Percentiles rank a stretch among this genome's conserved stretches.
Conservation (phyloP, 2,329 filamentous ascomycete species). For the Monosporascus cannonballus region DNA sequence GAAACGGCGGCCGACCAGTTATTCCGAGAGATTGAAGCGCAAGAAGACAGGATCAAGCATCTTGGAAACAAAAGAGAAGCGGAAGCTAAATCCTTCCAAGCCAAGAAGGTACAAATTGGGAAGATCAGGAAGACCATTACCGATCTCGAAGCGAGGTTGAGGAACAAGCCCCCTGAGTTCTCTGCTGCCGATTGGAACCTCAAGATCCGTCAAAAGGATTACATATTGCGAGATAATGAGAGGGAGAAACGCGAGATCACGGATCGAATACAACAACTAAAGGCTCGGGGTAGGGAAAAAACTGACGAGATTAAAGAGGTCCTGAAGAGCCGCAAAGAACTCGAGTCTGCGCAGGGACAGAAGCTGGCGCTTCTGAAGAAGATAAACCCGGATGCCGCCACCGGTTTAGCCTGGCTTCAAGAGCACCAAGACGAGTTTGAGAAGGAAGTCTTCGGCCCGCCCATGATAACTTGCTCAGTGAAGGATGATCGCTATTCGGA, state of each 20-base stretch:
- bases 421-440: slow-evolving; percentile 63
- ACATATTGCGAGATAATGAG: slow-evolving; percentile 46
- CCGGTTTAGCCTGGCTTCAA: slow-evolving; percentile 78
- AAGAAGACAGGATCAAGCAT: slow-evolving; percentile 38
- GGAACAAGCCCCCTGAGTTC: slow-evolving; percentile 60
- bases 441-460: slow-evolving; percentile 72
- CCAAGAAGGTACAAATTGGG: slow-evolving; percentile 34
- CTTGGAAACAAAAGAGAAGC: slow-evolving; percentile 41
- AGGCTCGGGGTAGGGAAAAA: slow-evolving; percentile 34
- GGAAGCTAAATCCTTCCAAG: slow-evolving; percentile 42
- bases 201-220: slow-evolving; percentile 59
- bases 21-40: slow-evolving; percentile 24
- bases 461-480: slow-evolving; percentile 73
- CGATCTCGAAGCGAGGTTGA: slow-evolving; percentile 55
- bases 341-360: slow-evolving; percentile 72
- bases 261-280: slow-evolving; percentile 31
- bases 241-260: slow-evolving; percentile 32
- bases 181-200: slow-evolving; percentile 66
- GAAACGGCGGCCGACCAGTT: slow-evolving; percentile 46
- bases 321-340: slow-evolving; percentile 44
- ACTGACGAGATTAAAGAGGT: slow-evolving; percentile 32
- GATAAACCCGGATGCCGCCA: slow-evolving; percentile 56
- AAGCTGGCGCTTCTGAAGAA: slow-evolving; percentile 60
- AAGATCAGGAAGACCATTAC: slow-evolving; percentile 52
- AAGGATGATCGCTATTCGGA: slow-evolving; percentile 63